Conservation (phyloP, 2,329 filamentous ascomycete genomes). For the Didymella keratinophila region DNA sequence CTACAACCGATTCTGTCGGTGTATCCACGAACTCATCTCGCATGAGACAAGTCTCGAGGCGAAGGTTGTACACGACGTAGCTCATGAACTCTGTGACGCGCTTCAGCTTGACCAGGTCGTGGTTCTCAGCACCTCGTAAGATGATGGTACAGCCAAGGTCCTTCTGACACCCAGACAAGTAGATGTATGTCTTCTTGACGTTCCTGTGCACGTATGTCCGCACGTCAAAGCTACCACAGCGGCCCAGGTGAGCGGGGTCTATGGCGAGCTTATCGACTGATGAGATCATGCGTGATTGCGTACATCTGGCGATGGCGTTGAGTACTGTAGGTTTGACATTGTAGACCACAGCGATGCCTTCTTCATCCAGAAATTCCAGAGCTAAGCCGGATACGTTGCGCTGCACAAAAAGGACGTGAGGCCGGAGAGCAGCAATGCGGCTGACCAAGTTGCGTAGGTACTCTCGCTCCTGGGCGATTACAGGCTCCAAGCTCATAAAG, state of each 20-base stretch:
- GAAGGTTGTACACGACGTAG: constrained; percentile 97
- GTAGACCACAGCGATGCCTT: constrained; percentile 90
- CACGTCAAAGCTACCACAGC: constrained; percentile 88
- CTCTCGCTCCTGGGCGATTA: constrained; percentile 95
- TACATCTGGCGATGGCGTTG: constrained; percentile 91
- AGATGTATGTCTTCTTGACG: constrained; percentile 93
- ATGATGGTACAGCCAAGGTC: constrained; percentile 95
- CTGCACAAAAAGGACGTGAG: constrained; percentile 88
- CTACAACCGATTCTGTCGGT: constrained; percentile 66
- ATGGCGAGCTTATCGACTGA: constrained; percentile 92
- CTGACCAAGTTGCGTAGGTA: constrained; percentile 91
- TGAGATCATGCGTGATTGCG: constrained; percentile 89
- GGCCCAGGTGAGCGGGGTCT: constrained; percentile 75
- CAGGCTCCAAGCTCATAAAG: constrained; percentile 97
- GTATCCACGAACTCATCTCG: constrained; percentile 90
- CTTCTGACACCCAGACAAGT: constrained; percentile 86
- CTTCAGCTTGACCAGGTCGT: constrained; percentile 80
- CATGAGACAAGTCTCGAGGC: constrained; percentile 93
- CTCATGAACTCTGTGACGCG: constrained; percentile 98
- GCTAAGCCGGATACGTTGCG: constrained; percentile 92
- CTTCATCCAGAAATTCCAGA: constrained; percentile 84
- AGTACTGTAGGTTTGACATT: constrained; percentile 97
- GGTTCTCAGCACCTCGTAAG: constrained; percentile 78
- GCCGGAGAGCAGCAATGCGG: constrained; percentile 84
- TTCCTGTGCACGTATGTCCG: constrained; percentile 91